Percentiles rank a stretch among this genome's conserved stretches.
Conservation (phyloP, 2,329 filamentous ascomycete genomes). For the Fusarium haematococcum region DNA sequence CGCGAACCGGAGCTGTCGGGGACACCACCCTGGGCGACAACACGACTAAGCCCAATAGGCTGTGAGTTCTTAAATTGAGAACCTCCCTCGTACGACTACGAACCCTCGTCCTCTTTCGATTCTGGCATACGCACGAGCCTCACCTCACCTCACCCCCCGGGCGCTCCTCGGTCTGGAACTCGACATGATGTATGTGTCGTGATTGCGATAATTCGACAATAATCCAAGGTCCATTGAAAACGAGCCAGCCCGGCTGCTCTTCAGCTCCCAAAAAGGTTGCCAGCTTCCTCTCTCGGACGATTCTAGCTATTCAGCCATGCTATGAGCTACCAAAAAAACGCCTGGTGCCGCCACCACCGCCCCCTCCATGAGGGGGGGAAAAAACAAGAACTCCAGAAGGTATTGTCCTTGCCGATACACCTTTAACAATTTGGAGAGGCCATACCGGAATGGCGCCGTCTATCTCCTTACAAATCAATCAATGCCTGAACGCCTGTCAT, state of each 20-base stretch:
- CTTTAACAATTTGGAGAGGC: constrained; percentile 30
- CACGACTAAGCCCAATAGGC: constrained; percentile 1
- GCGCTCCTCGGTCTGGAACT: constrained; percentile 5
- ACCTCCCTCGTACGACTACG: constrained; percentile 31
- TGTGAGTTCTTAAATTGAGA: constrained; percentile 1
- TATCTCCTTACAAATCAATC: constrained; percentile 17
- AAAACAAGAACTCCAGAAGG: neutral
- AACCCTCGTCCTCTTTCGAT: constrained; percentile 25
- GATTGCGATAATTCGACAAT: neutral
- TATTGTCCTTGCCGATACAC: constrained; percentile 35
- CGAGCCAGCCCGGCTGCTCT: constrained; percentile 19
- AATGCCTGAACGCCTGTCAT: constrained; percentile 41
- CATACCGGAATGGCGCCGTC: constrained; percentile 20
- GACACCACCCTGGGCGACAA: neutral
- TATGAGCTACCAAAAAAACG: constrained; percentile 32
- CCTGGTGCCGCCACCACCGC: constrained; percentile 12
- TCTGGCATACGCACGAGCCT: constrained; percentile 1
- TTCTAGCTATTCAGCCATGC: constrained; percentile 8
- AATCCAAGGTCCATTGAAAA: constrained; percentile 7
- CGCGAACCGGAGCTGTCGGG: constrained; percentile 7
- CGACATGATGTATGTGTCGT: neutral
- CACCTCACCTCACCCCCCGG: neutral
- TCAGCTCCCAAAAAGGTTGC: constrained; percentile 14
- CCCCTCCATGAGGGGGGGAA: neutral
- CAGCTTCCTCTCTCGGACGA: constrained; percentile 13